Conservation (phyloP, 176 grass and related monocot species). For the Neostapfia colusana region DNA sequence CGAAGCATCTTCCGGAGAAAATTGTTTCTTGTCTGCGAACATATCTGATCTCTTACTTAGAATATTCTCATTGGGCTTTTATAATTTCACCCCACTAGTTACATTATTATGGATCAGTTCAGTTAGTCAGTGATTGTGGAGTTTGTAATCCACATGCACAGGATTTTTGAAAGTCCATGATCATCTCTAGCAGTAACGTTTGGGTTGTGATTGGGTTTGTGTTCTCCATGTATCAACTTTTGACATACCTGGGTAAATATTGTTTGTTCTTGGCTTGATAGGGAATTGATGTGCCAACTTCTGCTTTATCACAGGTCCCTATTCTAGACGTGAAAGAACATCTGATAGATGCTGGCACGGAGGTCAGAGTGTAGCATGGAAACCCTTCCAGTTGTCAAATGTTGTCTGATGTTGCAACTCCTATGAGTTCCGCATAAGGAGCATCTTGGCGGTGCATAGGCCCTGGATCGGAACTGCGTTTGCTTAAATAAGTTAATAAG, state of each 20-base stretch:
- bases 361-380: constrained; percentile 57
- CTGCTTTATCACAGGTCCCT: too few relatives aligned
- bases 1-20: not conserved
- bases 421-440: constrained; percentile 13
- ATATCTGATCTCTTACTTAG: not conserved
- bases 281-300: too few relatives aligned
- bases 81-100: not conserved
- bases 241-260: too few relatives aligned
- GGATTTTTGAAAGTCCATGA: not conserved
- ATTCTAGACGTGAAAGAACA: too few relatives aligned
- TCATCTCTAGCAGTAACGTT: constrained; percentile 2
- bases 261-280: too few relatives aligned
- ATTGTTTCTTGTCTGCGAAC: not conserved
- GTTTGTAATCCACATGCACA: not conserved
- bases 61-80: not conserved
- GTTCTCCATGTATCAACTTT: too few relatives aligned
- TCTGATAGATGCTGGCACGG: constrained; percentile 71
- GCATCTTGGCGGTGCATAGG: constrained; percentile 15
- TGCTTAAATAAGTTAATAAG: too few relatives aligned
- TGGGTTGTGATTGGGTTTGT: too few relatives aligned
- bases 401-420: constrained; percentile 16
- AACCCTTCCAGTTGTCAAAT: constrained; percentile 11
- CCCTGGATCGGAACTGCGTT: constrained; percentile 1
- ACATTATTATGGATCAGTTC: not conserved
- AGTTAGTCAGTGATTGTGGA: not conserved